Conservation (phyloP, 257 asterid genomes). For the Echites panduratus region DNA sequence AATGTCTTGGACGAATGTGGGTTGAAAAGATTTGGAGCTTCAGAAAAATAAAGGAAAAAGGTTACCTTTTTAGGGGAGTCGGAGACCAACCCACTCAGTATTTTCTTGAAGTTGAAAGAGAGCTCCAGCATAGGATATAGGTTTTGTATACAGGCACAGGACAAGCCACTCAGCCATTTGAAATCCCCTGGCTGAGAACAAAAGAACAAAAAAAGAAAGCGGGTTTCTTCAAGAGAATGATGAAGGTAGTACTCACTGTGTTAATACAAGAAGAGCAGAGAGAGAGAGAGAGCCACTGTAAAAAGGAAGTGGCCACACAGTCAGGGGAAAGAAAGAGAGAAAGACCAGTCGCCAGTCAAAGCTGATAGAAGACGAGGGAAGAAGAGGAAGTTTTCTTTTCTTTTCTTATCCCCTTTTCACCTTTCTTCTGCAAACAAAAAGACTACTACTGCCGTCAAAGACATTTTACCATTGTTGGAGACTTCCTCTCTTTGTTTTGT, state of each 20-base stretch:
- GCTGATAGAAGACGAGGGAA: not conserved
- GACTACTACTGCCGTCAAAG: not conserved
- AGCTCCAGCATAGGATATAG: slow-evolving; percentile 20
- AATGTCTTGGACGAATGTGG: slow-evolving; percentile 37
- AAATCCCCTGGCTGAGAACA: not conserved
- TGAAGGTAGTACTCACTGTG: not conserved
- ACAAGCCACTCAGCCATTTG: slow-evolving; percentile 26
- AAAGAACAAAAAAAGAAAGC: slow-evolving; percentile 7
- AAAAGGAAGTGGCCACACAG: slow-evolving; percentile 17
- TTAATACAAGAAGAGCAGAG: not conserved
- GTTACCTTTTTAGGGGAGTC: slow-evolving; percentile 14
- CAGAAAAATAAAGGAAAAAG: slow-evolving; percentile 12
- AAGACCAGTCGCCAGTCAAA: slow-evolving; percentile 13
- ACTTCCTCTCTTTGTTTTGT: not conserved
- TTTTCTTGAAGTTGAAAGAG: slow-evolving; percentile 23
- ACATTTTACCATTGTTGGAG: not conserved
- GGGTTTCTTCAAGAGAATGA: slow-evolving; percentile 1
- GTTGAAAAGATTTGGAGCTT: slow-evolving; percentile 24
- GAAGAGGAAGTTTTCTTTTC: slow-evolving; percentile 9
- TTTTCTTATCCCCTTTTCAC: slow-evolving; percentile 4
- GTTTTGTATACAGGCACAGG: slow-evolving; percentile 21
- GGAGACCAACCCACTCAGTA: slow-evolving; percentile 18
- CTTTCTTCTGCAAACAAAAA: slow-evolving; percentile 11
- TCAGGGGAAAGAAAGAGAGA: slow-evolving; percentile 15
- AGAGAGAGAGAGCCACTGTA: slow-evolving; percentile 15